phyloP scores from a whole-genome alignment of 192 early-diverging fungal species.

The Dispira parvispora region DNA sequence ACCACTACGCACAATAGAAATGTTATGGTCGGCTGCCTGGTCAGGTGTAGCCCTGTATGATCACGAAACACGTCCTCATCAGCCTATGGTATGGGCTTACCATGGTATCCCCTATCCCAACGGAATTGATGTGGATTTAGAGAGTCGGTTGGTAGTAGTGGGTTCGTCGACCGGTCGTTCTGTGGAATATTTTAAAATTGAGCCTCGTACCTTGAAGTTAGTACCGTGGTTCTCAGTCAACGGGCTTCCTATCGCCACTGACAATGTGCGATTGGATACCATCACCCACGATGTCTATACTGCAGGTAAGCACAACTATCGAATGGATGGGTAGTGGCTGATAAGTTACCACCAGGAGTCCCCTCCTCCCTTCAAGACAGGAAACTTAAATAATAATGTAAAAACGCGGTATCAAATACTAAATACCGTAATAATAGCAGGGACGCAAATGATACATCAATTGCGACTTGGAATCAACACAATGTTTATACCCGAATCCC shows the following conservation, averaged over 20 bases:
- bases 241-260: not conserved
- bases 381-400: not conserved
- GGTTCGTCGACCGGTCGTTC: not conserved
- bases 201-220: not conserved
- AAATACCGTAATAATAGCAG: not conserved
- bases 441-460: not conserved
- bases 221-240: not conserved
- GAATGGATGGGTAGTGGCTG: no score
- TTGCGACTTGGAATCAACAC: not conserved
- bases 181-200: not conserved
- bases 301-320: not conserved
- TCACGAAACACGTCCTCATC: not conserved
- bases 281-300: not conserved
- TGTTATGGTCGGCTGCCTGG: not conserved
- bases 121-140: constrained; percentile 2
- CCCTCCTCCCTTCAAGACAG: no score
- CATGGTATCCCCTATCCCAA: not conserved
- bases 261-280: not conserved
- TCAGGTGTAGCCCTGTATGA: not conserved
- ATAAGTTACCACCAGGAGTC: no score
- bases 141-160: not conserved
- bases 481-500: not conserved
- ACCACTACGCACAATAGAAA: not conserved
- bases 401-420: not conserved
- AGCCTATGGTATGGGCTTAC: not conserved